Conservation (phyloP, 164 flowering plant species). For the Pachysandra terminalis region DNA sequence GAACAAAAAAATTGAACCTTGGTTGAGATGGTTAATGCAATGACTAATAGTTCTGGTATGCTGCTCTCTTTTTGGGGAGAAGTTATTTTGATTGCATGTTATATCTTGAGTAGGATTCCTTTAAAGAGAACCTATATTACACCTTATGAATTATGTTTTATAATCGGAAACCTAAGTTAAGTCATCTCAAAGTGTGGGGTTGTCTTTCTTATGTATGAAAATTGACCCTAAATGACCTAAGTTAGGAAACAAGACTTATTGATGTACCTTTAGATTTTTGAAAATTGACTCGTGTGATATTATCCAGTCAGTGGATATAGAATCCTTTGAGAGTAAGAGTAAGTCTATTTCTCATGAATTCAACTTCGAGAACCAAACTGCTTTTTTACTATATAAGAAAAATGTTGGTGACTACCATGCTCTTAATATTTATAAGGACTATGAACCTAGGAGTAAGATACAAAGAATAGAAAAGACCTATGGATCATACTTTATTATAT, state of each 20-base stretch:
- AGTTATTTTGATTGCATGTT: conserved; percentile 6
- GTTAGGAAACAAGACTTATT: background rate
- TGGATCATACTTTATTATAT: no score
- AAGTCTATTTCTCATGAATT: background rate
- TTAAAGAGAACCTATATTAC: no score
- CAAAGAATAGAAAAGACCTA: background rate
- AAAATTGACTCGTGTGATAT: background rate
- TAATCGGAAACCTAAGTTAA: conserved; percentile 6
- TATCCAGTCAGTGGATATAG: no score
- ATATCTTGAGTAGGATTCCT: no score
- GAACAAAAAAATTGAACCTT: conserved; percentile 10
- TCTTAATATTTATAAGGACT: background rate
- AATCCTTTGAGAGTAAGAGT: background rate
- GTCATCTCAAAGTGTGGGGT: no score
- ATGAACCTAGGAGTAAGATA: conserved; percentile 3
- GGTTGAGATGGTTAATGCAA: conserved; percentile 12
- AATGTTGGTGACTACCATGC: background rate
- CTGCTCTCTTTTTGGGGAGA: conserved; percentile 4
- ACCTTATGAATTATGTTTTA: conserved; percentile 7
- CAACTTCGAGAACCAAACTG: background rate
- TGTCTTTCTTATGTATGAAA: conserved; percentile 10
- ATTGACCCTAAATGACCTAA: conserved; percentile 1
- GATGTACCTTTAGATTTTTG: conserved; percentile 2
- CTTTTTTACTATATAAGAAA: background rate
- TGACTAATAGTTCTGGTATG: background rate